These are phyloP conservation scores for Hansenula anomala DNA, from an alignment of 1,139 yeast genomes.

Conservation along the genomic window DNA sequence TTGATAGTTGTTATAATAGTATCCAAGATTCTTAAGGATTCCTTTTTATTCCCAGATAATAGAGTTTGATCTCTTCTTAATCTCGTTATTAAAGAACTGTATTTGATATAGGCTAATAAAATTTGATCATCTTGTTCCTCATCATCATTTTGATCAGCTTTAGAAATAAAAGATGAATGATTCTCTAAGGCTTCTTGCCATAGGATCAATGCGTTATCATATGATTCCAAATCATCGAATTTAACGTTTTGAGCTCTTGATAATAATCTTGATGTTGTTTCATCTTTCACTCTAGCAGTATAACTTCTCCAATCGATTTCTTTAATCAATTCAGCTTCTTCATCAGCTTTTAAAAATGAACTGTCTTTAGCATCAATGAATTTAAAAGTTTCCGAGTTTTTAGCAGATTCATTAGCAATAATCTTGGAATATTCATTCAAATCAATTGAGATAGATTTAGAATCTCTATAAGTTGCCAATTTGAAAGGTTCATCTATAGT, in stretches of 20 bases:
- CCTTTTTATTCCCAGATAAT: constrained; percentile 14
- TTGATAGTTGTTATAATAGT: constrained; percentile 34
- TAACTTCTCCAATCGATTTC: constrained; percentile 69
- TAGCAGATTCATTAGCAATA: constrained; percentile 22
- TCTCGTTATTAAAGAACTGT: constrained; percentile 59
- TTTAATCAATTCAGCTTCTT: constrained; percentile 24
- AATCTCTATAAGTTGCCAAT: constrained; percentile 46
- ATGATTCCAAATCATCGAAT: constrained; percentile 29
- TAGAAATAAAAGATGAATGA: constrained; percentile 46
- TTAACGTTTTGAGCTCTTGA: constrained; percentile 25
- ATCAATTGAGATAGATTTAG: constrained; percentile 32
- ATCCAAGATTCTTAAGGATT: constrained; percentile 17
- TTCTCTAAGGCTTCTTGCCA: constrained; percentile 55
- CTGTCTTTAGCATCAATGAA: constrained; percentile 38
- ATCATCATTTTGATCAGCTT: constrained; percentile 33
- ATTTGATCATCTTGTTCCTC: constrained; percentile 72
- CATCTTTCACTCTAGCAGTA: constrained; percentile 62
- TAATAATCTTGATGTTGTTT: constrained; percentile 62
- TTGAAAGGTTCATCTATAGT: constrained; percentile 67
- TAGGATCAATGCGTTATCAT: constrained; percentile 41
- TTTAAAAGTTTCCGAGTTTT: constrained; percentile 27
- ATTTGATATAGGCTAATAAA: constrained; percentile 68
- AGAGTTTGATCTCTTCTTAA: constrained; percentile 60
- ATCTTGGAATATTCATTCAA: constrained; percentile 43
- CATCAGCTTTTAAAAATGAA: constrained; percentile 24